phyloP scores from a whole-genome alignment of 176 grass and related monocot genomes.

The Oryza australiensis region DNA sequence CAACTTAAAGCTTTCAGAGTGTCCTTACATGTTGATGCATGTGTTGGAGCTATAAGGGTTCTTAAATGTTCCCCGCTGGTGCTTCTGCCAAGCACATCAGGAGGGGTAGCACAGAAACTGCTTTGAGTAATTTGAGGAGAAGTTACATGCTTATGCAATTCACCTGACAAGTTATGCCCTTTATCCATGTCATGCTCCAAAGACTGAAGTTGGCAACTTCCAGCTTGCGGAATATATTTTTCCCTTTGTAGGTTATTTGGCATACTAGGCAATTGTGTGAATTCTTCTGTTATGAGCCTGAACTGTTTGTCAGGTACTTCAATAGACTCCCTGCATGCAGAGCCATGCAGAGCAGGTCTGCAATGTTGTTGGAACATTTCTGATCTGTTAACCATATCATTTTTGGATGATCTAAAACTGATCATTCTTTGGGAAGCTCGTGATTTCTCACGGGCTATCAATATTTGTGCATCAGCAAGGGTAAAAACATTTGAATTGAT shows the following conservation, averaged over 20 bases:
- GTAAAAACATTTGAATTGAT: conserved; percentile 35
- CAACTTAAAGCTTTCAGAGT: neutral
- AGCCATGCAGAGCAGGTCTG: conserved; percentile 13
- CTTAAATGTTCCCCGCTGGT: neutral
- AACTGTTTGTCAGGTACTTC: conserved; percentile 35
- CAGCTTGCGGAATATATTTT: conserved; percentile 19
- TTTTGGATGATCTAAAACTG: conserved; percentile 29
- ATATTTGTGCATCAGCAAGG: conserved; percentile 49
- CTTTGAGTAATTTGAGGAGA: conserved; percentile 8
- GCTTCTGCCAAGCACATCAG: conserved; percentile 1
- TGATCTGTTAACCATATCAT: conserved; percentile 28
- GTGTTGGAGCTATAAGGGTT: conserved; percentile 4
- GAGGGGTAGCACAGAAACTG: neutral
- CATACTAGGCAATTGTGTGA: conserved; percentile 23
- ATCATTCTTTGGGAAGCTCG: conserved; percentile 29
- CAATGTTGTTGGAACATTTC: conserved; percentile 25
- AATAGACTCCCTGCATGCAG: conserved; percentile 14
- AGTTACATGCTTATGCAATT: conserved; percentile 24
- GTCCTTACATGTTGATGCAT: neutral
- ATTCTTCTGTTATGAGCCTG: conserved; percentile 21
- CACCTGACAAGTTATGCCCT: neutral
- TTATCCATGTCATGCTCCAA: conserved; percentile 11
- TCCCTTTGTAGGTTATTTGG: neutral
- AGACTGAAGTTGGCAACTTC: conserved; percentile 25
- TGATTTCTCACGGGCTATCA: conserved; percentile 43